These are phyloP conservation scores for Guillardia theta DNA, from an alignment of 78 protist species.

Conservation along the genomic window DNA sequence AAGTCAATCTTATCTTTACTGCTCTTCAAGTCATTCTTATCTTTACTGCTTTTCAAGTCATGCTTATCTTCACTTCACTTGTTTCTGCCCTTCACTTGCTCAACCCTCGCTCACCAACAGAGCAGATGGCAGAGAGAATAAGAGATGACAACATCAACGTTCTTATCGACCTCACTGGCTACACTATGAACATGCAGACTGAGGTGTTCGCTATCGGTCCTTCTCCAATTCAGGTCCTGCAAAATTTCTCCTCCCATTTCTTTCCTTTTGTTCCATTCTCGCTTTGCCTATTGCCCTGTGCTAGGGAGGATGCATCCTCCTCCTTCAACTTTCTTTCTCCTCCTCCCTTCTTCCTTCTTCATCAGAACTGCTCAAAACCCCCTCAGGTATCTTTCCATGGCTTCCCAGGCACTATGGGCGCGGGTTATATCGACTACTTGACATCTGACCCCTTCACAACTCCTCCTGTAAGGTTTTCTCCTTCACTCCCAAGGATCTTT, in stretches of 20 bases:
- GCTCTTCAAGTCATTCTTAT: background rate
- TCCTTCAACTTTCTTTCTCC: background rate
- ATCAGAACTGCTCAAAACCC: background rate
- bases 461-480: background rate
- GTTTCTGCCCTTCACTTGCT: background rate
- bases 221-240: background rate
- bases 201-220: background rate
- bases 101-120: background rate
- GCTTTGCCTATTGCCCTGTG: background rate
- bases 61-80: background rate
- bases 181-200: background rate
- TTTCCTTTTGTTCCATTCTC: background rate
- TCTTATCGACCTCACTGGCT: constrained; percentile 16
- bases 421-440: background rate
- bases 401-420: constrained; percentile 18
- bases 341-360: background rate
- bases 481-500: background rate
- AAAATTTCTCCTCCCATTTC: background rate
- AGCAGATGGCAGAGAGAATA: background rate
- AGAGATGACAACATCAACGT: background rate
- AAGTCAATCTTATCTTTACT: no score
- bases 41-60: background rate
- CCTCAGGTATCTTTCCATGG: constrained; percentile 25
- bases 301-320: background rate
- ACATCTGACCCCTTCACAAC: background rate